These are phyloP conservation scores for Debaryomyces sp. DNA, from an alignment of 1,139 yeast species.

Conservation along the genomic window DNA sequence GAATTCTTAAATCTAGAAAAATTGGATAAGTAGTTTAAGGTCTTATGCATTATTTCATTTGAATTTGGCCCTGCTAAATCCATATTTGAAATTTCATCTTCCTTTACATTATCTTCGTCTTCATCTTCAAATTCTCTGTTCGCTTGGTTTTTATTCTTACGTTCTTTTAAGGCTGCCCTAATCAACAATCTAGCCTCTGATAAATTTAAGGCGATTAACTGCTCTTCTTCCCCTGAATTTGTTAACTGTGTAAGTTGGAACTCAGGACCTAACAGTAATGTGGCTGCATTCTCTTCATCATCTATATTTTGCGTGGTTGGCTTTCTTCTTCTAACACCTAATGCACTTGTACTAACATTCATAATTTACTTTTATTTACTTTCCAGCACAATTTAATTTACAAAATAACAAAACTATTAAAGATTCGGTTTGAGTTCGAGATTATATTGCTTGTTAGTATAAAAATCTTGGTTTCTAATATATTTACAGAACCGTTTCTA, in stretches of 20 bases:
- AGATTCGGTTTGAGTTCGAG: background rate
- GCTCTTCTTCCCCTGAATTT: constrained; percentile 77
- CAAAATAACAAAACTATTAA: background rate
- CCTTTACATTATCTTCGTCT: constrained; percentile 50
- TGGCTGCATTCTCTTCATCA: constrained; percentile 88
- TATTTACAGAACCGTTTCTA: background rate
- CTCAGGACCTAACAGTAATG: constrained; percentile 87
- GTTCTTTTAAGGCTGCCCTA: constrained; percentile 85
- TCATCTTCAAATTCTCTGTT: constrained; percentile 31
- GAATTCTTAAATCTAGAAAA: constrained; percentile 92
- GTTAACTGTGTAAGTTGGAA: constrained; percentile 80
- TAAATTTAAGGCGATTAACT: constrained; percentile 79
- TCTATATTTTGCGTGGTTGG: constrained; percentile 65
- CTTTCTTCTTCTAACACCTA: constrained; percentile 74
- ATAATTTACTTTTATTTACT: constrained; percentile 31
- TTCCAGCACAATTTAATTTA: background rate
- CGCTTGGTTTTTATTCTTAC: constrained; percentile 44
- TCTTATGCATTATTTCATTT: constrained; percentile 80
- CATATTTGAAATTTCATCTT: constrained; percentile 65
- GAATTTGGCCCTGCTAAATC: constrained; percentile 68
- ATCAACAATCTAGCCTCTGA: constrained; percentile 89
- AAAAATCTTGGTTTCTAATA: background rate
- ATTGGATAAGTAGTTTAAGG: constrained; percentile 81
- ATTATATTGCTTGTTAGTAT: background rate
- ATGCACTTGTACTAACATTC: constrained; percentile 90